Percentiles rank a stretch among this genome's conserved stretches.
phyloP scores from a whole-genome alignment of 805 yeast genomes.

The Metschnikowia vanudenii region DNA sequence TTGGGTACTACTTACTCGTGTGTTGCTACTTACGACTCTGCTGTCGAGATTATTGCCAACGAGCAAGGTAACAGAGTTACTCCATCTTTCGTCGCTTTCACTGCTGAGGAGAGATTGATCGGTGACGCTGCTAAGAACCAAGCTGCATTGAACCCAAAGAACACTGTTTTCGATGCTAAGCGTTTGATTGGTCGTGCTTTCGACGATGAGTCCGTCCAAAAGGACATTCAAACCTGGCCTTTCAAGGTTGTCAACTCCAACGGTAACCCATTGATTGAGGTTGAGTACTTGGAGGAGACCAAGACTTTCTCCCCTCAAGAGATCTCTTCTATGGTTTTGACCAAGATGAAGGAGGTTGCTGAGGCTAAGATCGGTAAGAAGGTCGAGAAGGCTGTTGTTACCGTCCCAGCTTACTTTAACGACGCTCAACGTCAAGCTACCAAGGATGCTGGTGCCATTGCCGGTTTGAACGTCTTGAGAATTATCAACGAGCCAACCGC shows the following conservation, averaged over 20 bases:
- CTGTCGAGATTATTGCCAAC: slow-evolving; percentile 50
- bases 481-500: slow-evolving; percentile 60
- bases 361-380: slow-evolving; percentile 83
- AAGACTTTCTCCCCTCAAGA: slow-evolving; percentile 49
- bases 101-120: slow-evolving; percentile 48
- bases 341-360: slow-evolving; percentile 66
- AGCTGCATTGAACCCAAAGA: slow-evolving; percentile 51
- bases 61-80: slow-evolving; percentile 54
- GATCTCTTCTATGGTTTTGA: slow-evolving; percentile 49
- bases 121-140: slow-evolving; percentile 53
- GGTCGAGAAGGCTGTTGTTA: slow-evolving; percentile 56
- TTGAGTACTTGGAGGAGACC: slow-evolving; percentile 47
- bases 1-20: slow-evolving; percentile 53
- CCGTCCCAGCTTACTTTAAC: slow-evolving; percentile 51
- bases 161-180: slow-evolving; percentile 51
- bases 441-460: slow-evolving; percentile 52
- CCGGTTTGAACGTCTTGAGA: slow-evolving; percentile 50
- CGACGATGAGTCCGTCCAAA: slow-evolving; percentile 60
- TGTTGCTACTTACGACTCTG: slow-evolving; percentile 50
- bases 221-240: slow-evolving; percentile 49
- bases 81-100: slow-evolving; percentile 51
- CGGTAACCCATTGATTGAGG: slow-evolving; percentile 49
- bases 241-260: slow-evolving; percentile 44
- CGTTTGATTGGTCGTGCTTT: slow-evolving; percentile 61
- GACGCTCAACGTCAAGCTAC: slow-evolving; percentile 53